These are phyloP conservation scores for Sporothrix humicola DNA, from an alignment of 2,329 filamentous ascomycete species.

Conservation along the genomic window DNA sequence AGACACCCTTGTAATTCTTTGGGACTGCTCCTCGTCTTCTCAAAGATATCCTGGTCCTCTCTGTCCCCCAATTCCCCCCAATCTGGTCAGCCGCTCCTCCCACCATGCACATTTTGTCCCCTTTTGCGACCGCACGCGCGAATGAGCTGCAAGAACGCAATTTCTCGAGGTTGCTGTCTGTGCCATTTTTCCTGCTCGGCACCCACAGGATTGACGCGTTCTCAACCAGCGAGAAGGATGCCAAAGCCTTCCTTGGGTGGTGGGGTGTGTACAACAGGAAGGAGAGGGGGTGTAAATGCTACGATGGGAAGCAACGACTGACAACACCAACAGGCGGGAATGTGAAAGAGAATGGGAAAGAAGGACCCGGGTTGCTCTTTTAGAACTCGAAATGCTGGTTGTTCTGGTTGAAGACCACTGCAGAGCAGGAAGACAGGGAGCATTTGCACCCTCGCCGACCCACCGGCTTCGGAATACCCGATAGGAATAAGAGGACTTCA, in stretches of 20 bases:
- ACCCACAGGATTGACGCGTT: conserved; percentile 19
- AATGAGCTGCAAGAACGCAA: conserved; percentile 23
- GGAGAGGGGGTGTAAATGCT: not conserved
- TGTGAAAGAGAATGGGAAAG: not conserved
- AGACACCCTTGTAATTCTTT: not conserved
- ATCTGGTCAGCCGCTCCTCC: conserved; percentile 12
- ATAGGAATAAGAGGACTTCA: not conserved
- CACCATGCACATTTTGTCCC: not conserved
- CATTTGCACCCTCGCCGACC: not conserved
- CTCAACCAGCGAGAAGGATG: conserved; percentile 17
- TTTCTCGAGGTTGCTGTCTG: conserved; percentile 10
- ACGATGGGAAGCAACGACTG: not conserved
- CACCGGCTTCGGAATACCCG: not conserved
- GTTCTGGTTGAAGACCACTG: not conserved
- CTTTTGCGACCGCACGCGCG: conserved; percentile 2
- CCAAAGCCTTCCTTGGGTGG: not conserved
- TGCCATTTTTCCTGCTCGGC: conserved; percentile 17
- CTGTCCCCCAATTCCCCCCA: not conserved
- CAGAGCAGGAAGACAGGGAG: not conserved
- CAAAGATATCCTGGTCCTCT: conserved; percentile 7
- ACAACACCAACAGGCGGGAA: not conserved
- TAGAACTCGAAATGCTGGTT: not conserved
- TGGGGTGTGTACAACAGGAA: conserved; percentile 10
- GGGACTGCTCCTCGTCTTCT: not conserved
- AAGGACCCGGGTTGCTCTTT: not conserved